Base-by-base conservation (phyloP, 306 rosid species). In the Pyrus communis region DNA sequence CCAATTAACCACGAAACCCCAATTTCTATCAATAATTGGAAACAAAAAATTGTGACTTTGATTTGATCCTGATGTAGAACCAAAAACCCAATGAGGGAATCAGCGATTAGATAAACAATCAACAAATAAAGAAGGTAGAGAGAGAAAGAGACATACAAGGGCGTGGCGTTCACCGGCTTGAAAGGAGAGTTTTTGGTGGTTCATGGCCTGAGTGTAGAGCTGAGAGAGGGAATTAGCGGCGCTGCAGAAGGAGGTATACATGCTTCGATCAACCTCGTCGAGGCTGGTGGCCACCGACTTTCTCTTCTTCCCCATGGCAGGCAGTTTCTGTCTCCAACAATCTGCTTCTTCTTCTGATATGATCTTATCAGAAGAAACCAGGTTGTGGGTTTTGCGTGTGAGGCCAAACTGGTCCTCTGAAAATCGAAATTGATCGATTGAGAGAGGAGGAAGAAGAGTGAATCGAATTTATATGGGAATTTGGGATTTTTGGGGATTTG, bases 161-260 rank as follows among this genome's bases (percentile, higher is more conserved):
- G 89, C 93, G 84, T 91, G 93, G 12, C 98, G 97, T 86, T 94
- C 98, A 42, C 98, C 98, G 77, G 97, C 93, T 80, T 92, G 98
- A 80, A 94, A 94, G 69, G 98, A 92, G 77, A 92, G 89, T 60
- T 89, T 87, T 60, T 94, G 97, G 43, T 94, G 94, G 78, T 88
- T 92, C 94, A 92, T 90, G 67, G 95, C 89, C 81, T 94, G 96
- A 59, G 97, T 81, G 77, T 94, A 94, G 61, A 94, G 93, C 75
- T 92, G 98, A 18, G 98, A 94, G 69, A 94, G 96, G 57, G 98
- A 94, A 69, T 94, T 94, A 1, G 98, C 98, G 66, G 97, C 96
- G 90, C 88, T 89, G 89, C 96, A 90, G 87, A 94, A 94, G 15
- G 95, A 86, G 68, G 98, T 79, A 84, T 94, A 94, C 91, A 90